These are phyloP conservation scores for Hypsizygus ulmarius DNA, from an alignment of 1,284 basidiomycete species.

Conservation along the genomic window DNA sequence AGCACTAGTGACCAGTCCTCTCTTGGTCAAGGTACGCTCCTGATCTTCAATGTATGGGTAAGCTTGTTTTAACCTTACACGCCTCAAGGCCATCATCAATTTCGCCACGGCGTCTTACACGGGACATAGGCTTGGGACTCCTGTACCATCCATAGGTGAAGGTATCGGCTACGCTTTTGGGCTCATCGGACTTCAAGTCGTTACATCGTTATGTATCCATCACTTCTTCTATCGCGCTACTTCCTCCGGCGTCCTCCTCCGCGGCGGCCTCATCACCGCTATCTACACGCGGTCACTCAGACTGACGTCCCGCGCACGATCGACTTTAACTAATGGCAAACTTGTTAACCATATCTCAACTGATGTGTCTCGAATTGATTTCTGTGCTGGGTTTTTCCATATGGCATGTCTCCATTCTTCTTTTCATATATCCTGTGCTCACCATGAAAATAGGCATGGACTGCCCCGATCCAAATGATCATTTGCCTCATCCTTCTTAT, in stretches of 20 bases:
- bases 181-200: conserved; percentile 69
- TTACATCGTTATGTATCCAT: conserved; percentile 68
- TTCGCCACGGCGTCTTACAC: conserved; percentile 69
- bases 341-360: conserved; percentile 93
- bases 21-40: conserved; percentile 64
- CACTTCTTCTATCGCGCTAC: conserved; percentile 80
- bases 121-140: conserved; percentile 46
- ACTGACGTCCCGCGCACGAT: conserved; percentile 81
- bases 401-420: conserved; percentile 54
- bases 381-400: conserved; percentile 82
- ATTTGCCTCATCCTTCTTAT: conserved; percentile 72
- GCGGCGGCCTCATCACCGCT: conserved; percentile 86
- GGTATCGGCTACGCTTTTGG: conserved; percentile 77
- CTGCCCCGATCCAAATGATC: conserved; percentile 69
- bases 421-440: neutral
- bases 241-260: conserved; percentile 76
- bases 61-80: neutral
- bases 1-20: conserved; percentile 71
- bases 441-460: conserved; percentile 47
- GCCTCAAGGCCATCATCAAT: conserved; percentile 72
- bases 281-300: conserved; percentile 82
- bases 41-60: neutral
- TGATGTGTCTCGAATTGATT: conserved; percentile 90
- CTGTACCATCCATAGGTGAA: conserved; percentile 58
- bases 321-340: conserved; percentile 80